A percentile compares a stretch with the other conserved stretches of the same genome.
Evolutionary conservation across 192 early-diverging fungal species (phyloP).

Genomic region (Coemansia sp.): DNA sequence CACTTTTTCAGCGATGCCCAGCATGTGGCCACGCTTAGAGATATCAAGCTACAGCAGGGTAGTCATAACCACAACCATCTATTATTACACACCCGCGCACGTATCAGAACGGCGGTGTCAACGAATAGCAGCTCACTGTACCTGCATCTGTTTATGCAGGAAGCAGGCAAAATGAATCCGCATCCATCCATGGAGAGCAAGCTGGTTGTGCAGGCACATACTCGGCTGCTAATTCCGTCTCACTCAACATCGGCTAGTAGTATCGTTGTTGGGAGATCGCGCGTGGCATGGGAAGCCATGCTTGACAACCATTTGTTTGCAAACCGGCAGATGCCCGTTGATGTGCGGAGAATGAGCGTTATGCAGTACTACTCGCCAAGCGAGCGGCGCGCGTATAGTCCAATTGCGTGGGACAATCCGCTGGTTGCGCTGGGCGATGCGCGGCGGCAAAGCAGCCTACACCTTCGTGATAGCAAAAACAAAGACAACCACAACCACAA

Average conservation of each 20-base stretch:
- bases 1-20: slow-evolving; percentile 8
- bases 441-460: no score
- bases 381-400: slow-evolving; percentile 16
- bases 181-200: slow-evolving; percentile 12
- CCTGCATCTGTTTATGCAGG: slow-evolving; percentile 18
- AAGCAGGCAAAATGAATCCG: slow-evolving; percentile 7
- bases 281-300: slow-evolving; percentile 15
- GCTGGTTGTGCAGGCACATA: slow-evolving; percentile 2
- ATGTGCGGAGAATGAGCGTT: slow-evolving; percentile 8
- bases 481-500: not conserved
- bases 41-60: not conserved
- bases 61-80: no score
- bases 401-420: slow-evolving; percentile 13
- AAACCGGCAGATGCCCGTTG: not conserved
- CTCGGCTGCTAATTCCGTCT: not conserved
- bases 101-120: not conserved
- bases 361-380: slow-evolving; percentile 7
- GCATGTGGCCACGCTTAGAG: not conserved
- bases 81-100: not conserved
- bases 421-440: not conserved
- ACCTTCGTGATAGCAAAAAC: no score
- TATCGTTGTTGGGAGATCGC: not conserved
- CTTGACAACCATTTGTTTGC: slow-evolving; percentile 14
- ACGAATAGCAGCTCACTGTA: not conserved
- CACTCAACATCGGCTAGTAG: no score